Base-by-base conservation (phyloP, 2,329 filamentous ascomycete genomes). In the Fusarium sp. region DNA sequence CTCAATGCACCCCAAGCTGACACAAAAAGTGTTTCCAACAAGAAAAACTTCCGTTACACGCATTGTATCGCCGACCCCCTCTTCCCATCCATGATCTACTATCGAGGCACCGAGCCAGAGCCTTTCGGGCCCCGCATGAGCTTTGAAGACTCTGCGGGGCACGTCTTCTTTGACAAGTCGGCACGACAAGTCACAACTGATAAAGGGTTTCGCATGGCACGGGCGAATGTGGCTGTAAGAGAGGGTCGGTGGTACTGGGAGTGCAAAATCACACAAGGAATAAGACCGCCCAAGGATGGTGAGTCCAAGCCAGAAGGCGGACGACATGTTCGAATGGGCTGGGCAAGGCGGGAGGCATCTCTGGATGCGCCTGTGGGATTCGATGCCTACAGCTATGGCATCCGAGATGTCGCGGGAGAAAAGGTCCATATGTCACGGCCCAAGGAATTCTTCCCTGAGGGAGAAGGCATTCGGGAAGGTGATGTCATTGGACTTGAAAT, bases 401-500 rank as follows among this genome's bases (percentile, higher is more conserved):
- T 98, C 66, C 93, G 95, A 49, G 96, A 99, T 79, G 92, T 95
- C 27, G 90, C 92, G 35, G 96, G 96, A 22, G 95, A 98, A 81
- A 96, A 96, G 70, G 93, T 98, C 62, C 94, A 96, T 84, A 94
- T 96, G 86, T 98, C 95, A 72, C 91, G 96, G 57, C 95, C 95
- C n/a, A 94, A 94, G 79, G 93, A 95, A 74, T 96, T 98, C 82
- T 95, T 95, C 71, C 91, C 92, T 1, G 88, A 92, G 1, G 92
- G 92, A 55, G 92, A 96, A 80, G 90, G 94, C 64, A 91, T 98
- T 60, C 88, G 89, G 51, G 95, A 98, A 81, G 96, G 96, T 51
- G 96, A 99, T 81, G 94, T 99, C 11, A 94, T 99, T 66, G 96
- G 96, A 5, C 86, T 99, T 49, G 94, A 98, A 81, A 97, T 98